Percentiles rank a stretch among this genome's conserved stretches.
phyloP scores from a whole-genome alignment of 2,329 filamentous ascomycete species.

The Scortechinia acanthostroma region DNA sequence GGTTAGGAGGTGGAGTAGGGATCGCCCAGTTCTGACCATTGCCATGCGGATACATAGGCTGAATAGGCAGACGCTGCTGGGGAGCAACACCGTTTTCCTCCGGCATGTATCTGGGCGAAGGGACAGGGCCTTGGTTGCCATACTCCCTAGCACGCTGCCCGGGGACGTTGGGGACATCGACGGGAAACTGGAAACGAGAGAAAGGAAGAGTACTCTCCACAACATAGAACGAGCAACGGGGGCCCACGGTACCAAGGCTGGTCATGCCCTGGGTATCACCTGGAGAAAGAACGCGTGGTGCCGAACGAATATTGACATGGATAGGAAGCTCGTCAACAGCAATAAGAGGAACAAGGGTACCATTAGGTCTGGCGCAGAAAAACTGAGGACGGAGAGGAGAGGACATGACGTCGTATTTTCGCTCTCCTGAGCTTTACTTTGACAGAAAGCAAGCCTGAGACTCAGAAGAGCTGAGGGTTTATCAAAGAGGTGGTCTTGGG shows the following conservation, averaged over 20 bases:
- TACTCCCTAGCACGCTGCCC: too few relatives aligned
- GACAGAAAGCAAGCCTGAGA: too few relatives aligned
- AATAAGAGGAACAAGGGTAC: slow-evolving; percentile 27
- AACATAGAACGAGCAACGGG: slow-evolving; percentile 20
- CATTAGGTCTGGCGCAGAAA: slow-evolving; percentile 29
- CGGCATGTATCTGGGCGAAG: too few relatives aligned
- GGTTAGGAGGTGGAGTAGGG: neutral
- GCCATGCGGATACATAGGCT: too few relatives aligned
- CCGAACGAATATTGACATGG: slow-evolving; percentile 21
- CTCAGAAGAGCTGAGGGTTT: too few relatives aligned
- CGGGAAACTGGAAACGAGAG: too few relatives aligned
- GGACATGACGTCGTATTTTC: slow-evolving; percentile 10
- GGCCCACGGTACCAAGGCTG: slow-evolving; percentile 21
- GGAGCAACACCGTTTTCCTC: too few relatives aligned
- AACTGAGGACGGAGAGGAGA: slow-evolving; percentile 22
- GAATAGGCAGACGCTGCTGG: too few relatives aligned
- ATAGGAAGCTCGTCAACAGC: slow-evolving; percentile 32
- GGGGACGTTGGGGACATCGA: too few relatives aligned
- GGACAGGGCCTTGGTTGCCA: too few relatives aligned
- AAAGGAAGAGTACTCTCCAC: slow-evolving; percentile 15
- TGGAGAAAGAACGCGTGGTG: slow-evolving; percentile 21
- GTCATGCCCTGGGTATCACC: slow-evolving; percentile 30
- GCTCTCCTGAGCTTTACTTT: neutral
- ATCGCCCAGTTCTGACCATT: too few relatives aligned
- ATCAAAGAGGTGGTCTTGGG: too few relatives aligned